Conservation (phyloP, 2,329 filamentous ascomycete species). For the Achaetomium macrosporum region DNA sequence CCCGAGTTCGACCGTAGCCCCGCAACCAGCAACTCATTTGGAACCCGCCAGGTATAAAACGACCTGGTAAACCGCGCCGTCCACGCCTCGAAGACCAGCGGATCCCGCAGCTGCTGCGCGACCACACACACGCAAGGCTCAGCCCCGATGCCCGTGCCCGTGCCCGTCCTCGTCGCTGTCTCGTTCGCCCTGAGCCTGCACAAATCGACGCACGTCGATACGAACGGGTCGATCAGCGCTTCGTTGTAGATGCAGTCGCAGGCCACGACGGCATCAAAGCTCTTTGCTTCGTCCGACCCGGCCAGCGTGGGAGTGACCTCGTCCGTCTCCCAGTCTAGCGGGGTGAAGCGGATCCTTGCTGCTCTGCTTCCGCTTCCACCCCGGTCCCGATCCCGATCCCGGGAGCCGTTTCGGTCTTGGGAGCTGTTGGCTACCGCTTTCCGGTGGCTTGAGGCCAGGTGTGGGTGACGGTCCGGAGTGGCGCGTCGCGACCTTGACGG, state of each 20-base stretch:
- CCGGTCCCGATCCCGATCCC: neutral
- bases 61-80: conserved; percentile 57
- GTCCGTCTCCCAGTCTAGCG: conserved; percentile 79
- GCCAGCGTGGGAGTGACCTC: conserved; percentile 42
- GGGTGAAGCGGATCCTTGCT: conserved; percentile 45
- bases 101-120: conserved; percentile 81
- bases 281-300: conserved; percentile 29
- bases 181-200: conserved; percentile 51
- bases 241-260: conserved; percentile 98
- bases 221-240: conserved; percentile 71
- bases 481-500: neutral
- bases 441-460: neutral
- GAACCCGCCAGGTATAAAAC: conserved; percentile 74
- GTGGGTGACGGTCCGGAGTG: neutral
- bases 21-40: conserved; percentile 54
- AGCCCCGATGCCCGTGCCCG: neutral
- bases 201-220: conserved; percentile 71
- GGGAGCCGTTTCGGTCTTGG: neutral
- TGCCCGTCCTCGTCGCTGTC: neutral
- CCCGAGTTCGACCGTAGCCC: conserved; percentile 60
- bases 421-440: neutral
- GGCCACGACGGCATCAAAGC: conserved; percentile 70
- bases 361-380: neutral
- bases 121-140: conserved; percentile 67
- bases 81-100: conserved; percentile 82